A percentile compares a stretch with the other conserved stretches of the same genome.
Evolutionary conservation across 345 rosid genomes (phyloP).

Genomic region (Excoecaria agallocha): DNA sequence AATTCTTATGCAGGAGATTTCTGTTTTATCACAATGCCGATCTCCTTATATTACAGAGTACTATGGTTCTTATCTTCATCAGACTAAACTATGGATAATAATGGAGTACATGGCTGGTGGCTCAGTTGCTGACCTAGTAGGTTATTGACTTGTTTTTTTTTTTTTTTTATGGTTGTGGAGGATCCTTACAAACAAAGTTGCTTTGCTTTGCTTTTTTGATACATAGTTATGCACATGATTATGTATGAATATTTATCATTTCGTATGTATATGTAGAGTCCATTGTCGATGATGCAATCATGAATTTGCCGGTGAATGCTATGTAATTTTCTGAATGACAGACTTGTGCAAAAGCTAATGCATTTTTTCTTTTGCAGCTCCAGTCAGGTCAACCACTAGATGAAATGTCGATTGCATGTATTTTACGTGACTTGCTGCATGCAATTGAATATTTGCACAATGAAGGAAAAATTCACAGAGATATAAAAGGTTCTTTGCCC

Average conservation of each 20-base stretch:
- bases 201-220: neutral
- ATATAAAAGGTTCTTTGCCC: conserved; percentile 79
- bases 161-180: conserved; percentile 9
- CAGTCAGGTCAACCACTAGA: conserved; percentile 91
- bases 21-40: conserved; percentile 94
- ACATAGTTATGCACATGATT: neutral
- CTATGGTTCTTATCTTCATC: conserved; percentile 94
- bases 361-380: conserved; percentile 53
- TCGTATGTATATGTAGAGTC: neutral
- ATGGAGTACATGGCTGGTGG: conserved; percentile 99
- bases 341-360: conserved; percentile 24
- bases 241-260: neutral
- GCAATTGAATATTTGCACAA: conserved; percentile 93
- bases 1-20: conserved; percentile 63
- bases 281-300: neutral
- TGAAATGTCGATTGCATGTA: conserved; percentile 89
- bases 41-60: conserved; percentile 93
- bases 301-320: neutral
- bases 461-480: conserved; percentile 98
- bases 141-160: conserved; percentile 39
- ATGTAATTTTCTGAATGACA: neutral
- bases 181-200: conserved; percentile 1
- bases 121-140: conserved; percentile 98
- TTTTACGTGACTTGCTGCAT: conserved; percentile 90
- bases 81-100: conserved; percentile 97